phyloP scores from a whole-genome alignment of 176 grass and related monocot genomes.

The Triticum timopheevii region DNA sequence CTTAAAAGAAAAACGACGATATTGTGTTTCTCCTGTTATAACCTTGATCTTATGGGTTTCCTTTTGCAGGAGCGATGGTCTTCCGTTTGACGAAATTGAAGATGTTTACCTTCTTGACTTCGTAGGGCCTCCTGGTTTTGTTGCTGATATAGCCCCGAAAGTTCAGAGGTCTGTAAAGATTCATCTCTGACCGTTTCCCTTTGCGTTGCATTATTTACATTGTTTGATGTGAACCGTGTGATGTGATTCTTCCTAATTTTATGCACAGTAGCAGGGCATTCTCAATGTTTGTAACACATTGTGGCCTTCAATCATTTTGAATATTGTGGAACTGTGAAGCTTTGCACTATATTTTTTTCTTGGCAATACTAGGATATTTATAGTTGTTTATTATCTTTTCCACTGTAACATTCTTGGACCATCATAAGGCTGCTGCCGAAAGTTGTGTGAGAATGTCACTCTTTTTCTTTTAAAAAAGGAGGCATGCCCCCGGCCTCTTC shows the following conservation, averaged over 20 bases:
- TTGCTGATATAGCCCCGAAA: conserved; percentile 68
- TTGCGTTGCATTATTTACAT: background rate
- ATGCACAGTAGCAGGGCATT: background rate
- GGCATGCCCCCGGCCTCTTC: background rate
- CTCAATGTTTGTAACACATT: background rate
- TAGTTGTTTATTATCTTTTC: background rate
- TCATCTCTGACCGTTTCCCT: background rate
- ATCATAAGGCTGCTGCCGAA: background rate
- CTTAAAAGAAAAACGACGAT: too few species aligned
- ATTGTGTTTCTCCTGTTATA: background rate
- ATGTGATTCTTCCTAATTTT: background rate
- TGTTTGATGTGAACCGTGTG: background rate
- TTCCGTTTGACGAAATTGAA: conserved; percentile 76
- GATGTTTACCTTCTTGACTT: conserved; percentile 94
- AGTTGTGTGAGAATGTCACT: background rate
- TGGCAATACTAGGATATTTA: background rate
- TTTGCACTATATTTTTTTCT: background rate
- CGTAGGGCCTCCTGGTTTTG: conserved; percentile 79
- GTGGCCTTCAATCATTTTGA: background rate
- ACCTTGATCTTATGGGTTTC: background rate
- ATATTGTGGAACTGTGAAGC: background rate
- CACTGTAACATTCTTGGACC: background rate
- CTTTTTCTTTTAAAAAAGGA: background rate
- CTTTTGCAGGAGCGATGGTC: conserved; percentile 49
- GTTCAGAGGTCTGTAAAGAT: conserved; percentile 58